Conservation (phyloP, 2,329 filamentous ascomycete genomes). For the Penicillium glabrum region DNA sequence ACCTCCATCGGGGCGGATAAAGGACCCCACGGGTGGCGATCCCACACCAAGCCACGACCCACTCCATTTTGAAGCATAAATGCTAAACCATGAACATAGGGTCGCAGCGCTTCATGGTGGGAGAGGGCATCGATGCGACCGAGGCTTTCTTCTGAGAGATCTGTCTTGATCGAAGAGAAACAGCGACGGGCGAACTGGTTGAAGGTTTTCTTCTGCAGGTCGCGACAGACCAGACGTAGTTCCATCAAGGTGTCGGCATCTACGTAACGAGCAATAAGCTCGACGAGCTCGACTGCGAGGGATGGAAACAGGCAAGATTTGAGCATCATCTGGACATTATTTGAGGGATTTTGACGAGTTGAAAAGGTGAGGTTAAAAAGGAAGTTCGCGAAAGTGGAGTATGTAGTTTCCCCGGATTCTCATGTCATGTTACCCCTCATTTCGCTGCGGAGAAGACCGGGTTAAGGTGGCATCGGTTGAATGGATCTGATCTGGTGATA, state of each 20-base stretch:
- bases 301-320: neutral
- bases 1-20: constrained; percentile 20
- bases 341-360: neutral
- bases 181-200: constrained; percentile 22
- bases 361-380: neutral
- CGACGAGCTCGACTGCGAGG: constrained; percentile 21
- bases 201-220: constrained; percentile 24
- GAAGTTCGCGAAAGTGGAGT: neutral
- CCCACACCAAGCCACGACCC: constrained; percentile 21
- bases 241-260: constrained; percentile 12
- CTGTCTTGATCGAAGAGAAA: constrained; percentile 21
- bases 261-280: constrained; percentile 14
- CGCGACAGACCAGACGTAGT: constrained; percentile 19
- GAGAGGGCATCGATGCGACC: constrained; percentile 16
- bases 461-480: neutral
- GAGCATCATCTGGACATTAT: neutral
- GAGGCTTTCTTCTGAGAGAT: constrained; percentile 22
- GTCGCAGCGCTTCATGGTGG: constrained; percentile 10
- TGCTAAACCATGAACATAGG: constrained; percentile 20
- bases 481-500: neutral
- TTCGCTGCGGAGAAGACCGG: neutral
- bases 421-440: neutral
- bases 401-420: neutral
- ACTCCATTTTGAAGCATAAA: constrained; percentile 22
- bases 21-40: constrained; percentile 24